Percentiles rank a stretch among this genome's conserved stretches.
Conservation (phyloP, 2,329 filamentous ascomycete species). For the Sclerotinia glacialis region DNA sequence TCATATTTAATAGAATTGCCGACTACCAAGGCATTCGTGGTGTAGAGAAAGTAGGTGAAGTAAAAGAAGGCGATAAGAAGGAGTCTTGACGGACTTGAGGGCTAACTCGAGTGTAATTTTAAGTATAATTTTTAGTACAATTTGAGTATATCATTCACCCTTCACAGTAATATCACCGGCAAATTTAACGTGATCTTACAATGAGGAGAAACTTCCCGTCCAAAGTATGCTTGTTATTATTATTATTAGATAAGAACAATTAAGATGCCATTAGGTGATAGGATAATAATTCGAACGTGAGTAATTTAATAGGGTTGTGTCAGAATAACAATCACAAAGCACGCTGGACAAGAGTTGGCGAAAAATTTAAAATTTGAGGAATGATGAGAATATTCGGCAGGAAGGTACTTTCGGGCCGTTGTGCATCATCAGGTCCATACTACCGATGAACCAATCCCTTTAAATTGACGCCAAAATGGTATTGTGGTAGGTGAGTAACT, state of each 20-base stretch:
- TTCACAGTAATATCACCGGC: background rate
- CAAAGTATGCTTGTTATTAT: conserved; percentile 6
- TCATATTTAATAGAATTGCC: conserved; percentile 12
- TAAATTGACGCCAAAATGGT: background rate
- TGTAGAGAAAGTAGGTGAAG: background rate
- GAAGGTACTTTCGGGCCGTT: conserved; percentile 17
- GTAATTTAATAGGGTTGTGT: conserved; percentile 9
- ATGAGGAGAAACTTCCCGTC: background rate
- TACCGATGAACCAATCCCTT: background rate
- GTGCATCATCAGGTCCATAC: conserved; percentile 11
- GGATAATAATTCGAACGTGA: conserved; percentile 11
- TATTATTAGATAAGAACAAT: conserved; percentile 2
- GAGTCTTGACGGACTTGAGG: background rate
- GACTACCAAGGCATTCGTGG: background rate
- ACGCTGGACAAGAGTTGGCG: background rate
- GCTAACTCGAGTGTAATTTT: background rate
- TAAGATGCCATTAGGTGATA: conserved; percentile 7
- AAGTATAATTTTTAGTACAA: conserved; percentile 7
- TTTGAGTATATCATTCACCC: background rate
- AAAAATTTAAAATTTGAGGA: conserved; percentile 6
- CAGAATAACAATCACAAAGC: conserved; percentile 1
- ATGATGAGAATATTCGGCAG: conserved; percentile 11
- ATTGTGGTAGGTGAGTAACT: background rate
- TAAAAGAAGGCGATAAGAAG: background rate
- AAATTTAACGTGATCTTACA: background rate